Evolutionary conservation across 2,329 filamentous ascomycete genomes (phyloP).

Genomic region (Colletotrichum phormii): DNA sequence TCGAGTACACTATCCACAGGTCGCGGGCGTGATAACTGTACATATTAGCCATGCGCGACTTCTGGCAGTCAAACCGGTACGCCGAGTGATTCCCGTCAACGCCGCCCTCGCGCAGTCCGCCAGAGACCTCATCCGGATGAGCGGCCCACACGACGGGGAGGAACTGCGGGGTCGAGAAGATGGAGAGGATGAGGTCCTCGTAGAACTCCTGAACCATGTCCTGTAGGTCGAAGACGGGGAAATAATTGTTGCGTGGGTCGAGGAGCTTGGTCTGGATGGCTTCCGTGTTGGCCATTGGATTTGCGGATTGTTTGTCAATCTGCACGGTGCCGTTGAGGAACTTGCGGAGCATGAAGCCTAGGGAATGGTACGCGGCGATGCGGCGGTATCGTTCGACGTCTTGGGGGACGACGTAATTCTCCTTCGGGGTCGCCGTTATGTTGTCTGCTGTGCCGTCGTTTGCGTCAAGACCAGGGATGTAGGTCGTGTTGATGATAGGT

Average conservation of each 20-base stretch:
- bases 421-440: constrained; percentile 42
- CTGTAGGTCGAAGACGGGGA: constrained; percentile 42
- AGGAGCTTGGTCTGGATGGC: constrained; percentile 55
- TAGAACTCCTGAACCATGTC: constrained; percentile 44
- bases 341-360: constrained; percentile 45
- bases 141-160: constrained; percentile 48
- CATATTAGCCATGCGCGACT: constrained; percentile 42
- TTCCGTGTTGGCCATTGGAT: constrained; percentile 45
- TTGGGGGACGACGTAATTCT: constrained; percentile 44
- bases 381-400: constrained; percentile 43
- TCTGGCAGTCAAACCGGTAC: constrained; percentile 44
- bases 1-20: constrained; percentile 50
- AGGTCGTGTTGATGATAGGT: constrained; percentile 47
- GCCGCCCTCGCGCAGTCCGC: constrained; percentile 32
- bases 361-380: constrained; percentile 46
- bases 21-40: constrained; percentile 45
- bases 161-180: constrained; percentile 49
- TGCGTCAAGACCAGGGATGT: constrained; percentile 39
- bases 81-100: constrained; percentile 37
- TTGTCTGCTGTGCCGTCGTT: constrained; percentile 49
- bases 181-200: constrained; percentile 49
- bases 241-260: constrained; percentile 43
- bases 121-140: constrained; percentile 39
- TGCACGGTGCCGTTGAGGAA: constrained; percentile 48
- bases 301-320: constrained; percentile 41